Conservation (phyloP, 1,284 basidiomycete genomes). For the Taiwanofungus camphoratus region DNA sequence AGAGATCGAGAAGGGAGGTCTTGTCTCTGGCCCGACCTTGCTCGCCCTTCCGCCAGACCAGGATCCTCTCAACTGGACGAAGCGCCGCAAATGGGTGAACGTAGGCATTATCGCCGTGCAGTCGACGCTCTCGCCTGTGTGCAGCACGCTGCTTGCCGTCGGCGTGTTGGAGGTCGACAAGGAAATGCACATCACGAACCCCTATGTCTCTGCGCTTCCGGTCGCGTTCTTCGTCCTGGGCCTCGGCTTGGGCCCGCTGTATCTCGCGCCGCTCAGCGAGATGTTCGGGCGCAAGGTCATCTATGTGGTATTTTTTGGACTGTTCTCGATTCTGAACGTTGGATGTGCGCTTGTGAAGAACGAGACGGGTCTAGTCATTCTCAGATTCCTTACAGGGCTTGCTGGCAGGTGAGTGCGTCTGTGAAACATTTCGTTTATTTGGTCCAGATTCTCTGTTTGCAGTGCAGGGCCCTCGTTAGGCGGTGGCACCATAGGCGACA, state of each 20-base stretch:
- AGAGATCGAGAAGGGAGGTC: no score
- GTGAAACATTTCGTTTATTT: not conserved
- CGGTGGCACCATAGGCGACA: constrained; percentile 11
- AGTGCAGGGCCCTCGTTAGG: constrained; percentile 9
- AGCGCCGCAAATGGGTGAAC: constrained; percentile 9
- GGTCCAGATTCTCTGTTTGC: not conserved
- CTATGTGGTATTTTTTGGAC: constrained; percentile 7
- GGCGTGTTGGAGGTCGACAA: constrained; percentile 7
- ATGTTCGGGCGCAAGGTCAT: constrained; percentile 9
- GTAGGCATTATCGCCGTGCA: constrained; percentile 8
- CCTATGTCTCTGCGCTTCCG: constrained; percentile 9
- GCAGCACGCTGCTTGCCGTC: constrained; percentile 10
- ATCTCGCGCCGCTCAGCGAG: constrained; percentile 9
- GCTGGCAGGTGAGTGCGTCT: constrained; percentile 6
- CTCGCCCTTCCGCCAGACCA: constrained; percentile 2
- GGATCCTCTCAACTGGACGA: constrained; percentile 8
- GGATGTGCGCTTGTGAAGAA: constrained; percentile 9
- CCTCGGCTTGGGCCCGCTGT: constrained; percentile 8
- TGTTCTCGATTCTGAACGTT: constrained; percentile 8
- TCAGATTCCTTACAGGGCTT: constrained; percentile 8
- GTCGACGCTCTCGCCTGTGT: constrained; percentile 7
- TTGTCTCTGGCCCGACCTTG: no score
- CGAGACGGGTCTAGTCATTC: constrained; percentile 4
- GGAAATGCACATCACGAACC: constrained; percentile 4
- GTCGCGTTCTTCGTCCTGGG: constrained; percentile 10